Percentiles rank a stretch among this genome's conserved stretches.
These are phyloP conservation scores for Xylaria telfairii DNA, from an alignment of 495 filamentous ascomycete genomes.

Conservation along the genomic window DNA sequence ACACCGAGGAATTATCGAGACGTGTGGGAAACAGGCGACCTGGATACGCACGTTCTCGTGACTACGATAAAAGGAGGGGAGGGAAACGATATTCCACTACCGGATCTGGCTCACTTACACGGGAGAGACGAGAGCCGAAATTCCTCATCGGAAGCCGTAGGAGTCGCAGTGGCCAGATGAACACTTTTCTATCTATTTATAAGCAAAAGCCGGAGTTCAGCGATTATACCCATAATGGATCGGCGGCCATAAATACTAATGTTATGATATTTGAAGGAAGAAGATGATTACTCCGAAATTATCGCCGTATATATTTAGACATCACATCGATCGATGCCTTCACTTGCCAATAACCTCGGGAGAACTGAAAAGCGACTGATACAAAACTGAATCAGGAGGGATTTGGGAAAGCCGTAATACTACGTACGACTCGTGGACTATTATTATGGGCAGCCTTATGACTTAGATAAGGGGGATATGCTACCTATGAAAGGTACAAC, in stretches of 20 bases:
- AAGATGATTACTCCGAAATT: neutral
- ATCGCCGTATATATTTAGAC: neutral
- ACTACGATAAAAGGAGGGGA: conserved; percentile 3
- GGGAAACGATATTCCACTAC: neutral
- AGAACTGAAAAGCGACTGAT: neutral
- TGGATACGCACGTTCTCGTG: conserved; percentile 16
- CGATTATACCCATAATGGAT: conserved; percentile 14
- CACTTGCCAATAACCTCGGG: neutral
- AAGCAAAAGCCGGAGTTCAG: neutral
- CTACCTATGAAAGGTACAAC: neutral
- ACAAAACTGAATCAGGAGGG: neutral
- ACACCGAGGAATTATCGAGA: neutral
- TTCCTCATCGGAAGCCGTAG: neutral
- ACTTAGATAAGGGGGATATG: neutral
- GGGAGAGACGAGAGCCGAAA: conserved; percentile 10
- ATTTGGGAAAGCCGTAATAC: neutral
- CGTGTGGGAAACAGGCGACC: neutral
- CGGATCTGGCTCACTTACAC: neutral
- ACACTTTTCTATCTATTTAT: neutral
- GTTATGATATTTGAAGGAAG: neutral
- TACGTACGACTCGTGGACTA: neutral
- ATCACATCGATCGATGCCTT: neutral
- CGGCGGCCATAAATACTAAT: neutral
- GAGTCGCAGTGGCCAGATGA: neutral
- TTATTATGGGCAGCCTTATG: neutral